These are phyloP conservation scores for Colletotrichum tofieldiae DNA, from an alignment of 2,329 filamentous ascomycete species.

Conservation along the genomic window DNA sequence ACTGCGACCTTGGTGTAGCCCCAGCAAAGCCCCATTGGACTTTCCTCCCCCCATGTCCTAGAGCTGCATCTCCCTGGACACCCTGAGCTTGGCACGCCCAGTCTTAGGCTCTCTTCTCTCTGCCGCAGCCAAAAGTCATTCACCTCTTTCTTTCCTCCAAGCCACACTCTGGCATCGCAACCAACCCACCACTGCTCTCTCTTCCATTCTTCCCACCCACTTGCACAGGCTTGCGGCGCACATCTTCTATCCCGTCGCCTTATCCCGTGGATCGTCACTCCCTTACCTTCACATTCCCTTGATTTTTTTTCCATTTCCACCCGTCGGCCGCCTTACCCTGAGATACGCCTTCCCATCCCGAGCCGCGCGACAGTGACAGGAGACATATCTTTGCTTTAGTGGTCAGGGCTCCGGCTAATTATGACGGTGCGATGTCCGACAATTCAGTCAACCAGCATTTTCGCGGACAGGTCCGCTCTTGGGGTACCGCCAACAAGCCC, in stretches of 20 bases:
- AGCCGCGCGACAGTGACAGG: constrained; percentile 29
- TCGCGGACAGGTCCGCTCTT: constrained; percentile 47
- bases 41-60: constrained; percentile 26
- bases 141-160: constrained; percentile 31
- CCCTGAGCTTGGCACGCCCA: constrained; percentile 32
- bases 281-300: constrained; percentile 35
- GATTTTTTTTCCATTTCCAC: constrained; percentile 11
- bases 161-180: constrained; percentile 36
- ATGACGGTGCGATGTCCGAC: constrained; percentile 51
- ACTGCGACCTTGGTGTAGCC: constrained; percentile 18
- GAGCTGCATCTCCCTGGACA: constrained; percentile 29
- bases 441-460: constrained; percentile 50
- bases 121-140: constrained; percentile 15
- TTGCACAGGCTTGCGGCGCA: constrained; percentile 10
- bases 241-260: constrained; percentile 27
- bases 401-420: constrained; percentile 47
- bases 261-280: constrained; percentile 34
- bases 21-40: constrained; percentile 31
- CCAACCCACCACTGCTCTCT: constrained; percentile 16
- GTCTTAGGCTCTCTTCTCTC: constrained; percentile 9
- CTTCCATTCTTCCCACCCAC: constrained; percentile 31
- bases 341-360: constrained; percentile 2
- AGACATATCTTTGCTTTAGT: constrained; percentile 16
- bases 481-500: constrained; percentile 46
- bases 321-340: constrained; percentile 16